Evolutionary conservation across 2,329 filamentous ascomycete species (phyloP).

Genomic region (Beauveria pseudobassiana): DNA sequence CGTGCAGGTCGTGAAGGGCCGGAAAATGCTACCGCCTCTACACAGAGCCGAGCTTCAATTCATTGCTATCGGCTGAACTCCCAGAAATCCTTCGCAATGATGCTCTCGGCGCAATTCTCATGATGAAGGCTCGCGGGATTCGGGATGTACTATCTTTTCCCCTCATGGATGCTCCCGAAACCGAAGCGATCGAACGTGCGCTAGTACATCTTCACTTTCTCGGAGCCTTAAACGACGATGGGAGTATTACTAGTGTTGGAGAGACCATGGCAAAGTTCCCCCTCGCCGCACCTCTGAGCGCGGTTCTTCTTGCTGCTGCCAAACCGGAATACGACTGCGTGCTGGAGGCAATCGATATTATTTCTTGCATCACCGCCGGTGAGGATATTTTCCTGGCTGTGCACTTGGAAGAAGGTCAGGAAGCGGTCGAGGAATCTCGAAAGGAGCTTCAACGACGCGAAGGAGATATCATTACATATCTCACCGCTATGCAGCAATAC

Average conservation of each 20-base stretch:
- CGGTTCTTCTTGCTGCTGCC: slow-evolving; percentile 75
- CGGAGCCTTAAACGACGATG: slow-evolving; percentile 64
- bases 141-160: slow-evolving; percentile 76
- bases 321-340: slow-evolving; percentile 65
- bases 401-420: slow-evolving; percentile 48
- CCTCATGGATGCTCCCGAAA: slow-evolving; percentile 72
- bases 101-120: slow-evolving; percentile 75
- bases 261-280: slow-evolving; percentile 75
- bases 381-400: slow-evolving; percentile 56
- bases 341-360: slow-evolving; percentile 78
- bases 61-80: slow-evolving; percentile 63
- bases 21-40: slow-evolving; percentile 89
- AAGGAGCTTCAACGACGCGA: slow-evolving; percentile 54
- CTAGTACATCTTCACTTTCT: slow-evolving; percentile 73
- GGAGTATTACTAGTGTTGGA: slow-evolving; percentile 66
- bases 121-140: slow-evolving; percentile 88
- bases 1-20: slow-evolving; percentile 84
- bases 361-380: slow-evolving; percentile 54
- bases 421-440: slow-evolving; percentile 45
- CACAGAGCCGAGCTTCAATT: slow-evolving; percentile 67
- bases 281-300: slow-evolving; percentile 70
- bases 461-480: slow-evolving; percentile 57
- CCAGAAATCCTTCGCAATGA: slow-evolving; percentile 92
- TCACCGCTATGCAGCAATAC: slow-evolving; percentile 57
- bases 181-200: slow-evolving; percentile 73